Base-by-base conservation (phyloP, 345 rosid species). In the Brassica nigra region DNA sequence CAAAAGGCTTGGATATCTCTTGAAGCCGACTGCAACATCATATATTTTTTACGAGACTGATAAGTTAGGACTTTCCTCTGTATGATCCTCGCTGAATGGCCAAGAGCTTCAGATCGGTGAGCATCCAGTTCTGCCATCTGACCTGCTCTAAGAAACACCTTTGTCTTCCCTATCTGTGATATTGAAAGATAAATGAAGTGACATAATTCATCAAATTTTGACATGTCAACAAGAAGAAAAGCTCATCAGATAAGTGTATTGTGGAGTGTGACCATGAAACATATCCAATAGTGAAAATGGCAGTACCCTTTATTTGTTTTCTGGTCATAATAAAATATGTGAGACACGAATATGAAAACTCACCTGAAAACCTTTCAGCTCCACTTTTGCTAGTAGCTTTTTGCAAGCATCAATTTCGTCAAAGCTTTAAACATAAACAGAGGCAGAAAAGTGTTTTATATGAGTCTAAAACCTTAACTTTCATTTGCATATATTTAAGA, bases 41-140 rank as follows among this genome's bases (percentile, higher is more conserved):
- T 62, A 83, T 85, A 95, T 68, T 54, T 84, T 85, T 85, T 88
- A 37, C 84, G 91, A 66, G 82, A 71, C 63, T 81, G 85, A 85
- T 91, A 88, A 16, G 89, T 80, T 23, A 83, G 90, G 62, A 86
- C 86, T 86, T 88, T 93, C 62, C 95, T 89, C 86, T 93, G 98
- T 67, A 95, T 89, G 58, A 88, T 84, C 80, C 82, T 85, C 23
- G 98, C 99, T 16, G 98, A 89, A 76, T 85, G 85, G 74, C 97
- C 95, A 73, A 95, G 85, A 30, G 89, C 92, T 83, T 90, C 92
- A 63, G 69, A 88, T 77, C 98, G 86, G 64, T 84, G 87, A 79
- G 86, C 84, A 88, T 93, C 99, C 71, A 93, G 74, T 82, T 95
- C 99, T 80, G 99, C 99, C 99, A 95, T 95, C 81, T 95, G 98